phyloP scores from a whole-genome alignment of 345 rosid genomes.

The Angophora floribunda region DNA sequence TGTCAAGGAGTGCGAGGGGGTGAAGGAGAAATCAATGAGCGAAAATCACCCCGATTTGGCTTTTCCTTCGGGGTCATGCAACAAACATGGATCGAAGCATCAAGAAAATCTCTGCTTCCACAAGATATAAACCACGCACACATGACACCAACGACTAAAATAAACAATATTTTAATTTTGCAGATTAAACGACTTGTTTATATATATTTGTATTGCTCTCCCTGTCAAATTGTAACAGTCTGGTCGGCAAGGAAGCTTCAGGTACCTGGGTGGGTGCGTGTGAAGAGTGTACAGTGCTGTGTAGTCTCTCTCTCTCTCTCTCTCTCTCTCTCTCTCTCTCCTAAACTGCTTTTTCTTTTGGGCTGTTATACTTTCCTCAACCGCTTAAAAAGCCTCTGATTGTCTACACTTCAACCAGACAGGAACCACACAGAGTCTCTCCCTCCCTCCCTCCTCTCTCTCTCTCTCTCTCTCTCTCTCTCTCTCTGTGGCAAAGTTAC shows the following conservation, averaged over 20 bases:
- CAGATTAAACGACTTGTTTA: background rate
- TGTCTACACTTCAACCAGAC: background rate
- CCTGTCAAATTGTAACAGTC: background rate
- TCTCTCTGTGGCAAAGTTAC: background rate
- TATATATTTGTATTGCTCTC: background rate
- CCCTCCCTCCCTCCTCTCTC: background rate
- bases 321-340: background rate
- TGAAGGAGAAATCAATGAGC: background rate
- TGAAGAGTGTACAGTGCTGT: background rate
- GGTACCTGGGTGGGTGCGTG: background rate
- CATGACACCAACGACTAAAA: background rate
- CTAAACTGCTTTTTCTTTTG: background rate
- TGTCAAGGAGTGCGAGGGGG: background rate
- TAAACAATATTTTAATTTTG: background rate
- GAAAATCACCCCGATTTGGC: background rate
- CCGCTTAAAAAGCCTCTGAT: background rate
- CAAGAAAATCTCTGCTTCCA: background rate
- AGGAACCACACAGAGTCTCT: background rate
- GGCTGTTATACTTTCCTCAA: background rate
- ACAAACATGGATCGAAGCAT: background rate
- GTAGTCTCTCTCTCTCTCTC: background rate
- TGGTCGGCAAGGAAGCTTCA: constrained; percentile 16
- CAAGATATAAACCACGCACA: background rate
- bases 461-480: background rate
- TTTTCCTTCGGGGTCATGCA: background rate